A percentile compares a stretch with the other conserved stretches of the same genome.
Evolutionary conservation across 305 asterid species (phyloP).

Genomic region (Striga hermonthica): DNA sequence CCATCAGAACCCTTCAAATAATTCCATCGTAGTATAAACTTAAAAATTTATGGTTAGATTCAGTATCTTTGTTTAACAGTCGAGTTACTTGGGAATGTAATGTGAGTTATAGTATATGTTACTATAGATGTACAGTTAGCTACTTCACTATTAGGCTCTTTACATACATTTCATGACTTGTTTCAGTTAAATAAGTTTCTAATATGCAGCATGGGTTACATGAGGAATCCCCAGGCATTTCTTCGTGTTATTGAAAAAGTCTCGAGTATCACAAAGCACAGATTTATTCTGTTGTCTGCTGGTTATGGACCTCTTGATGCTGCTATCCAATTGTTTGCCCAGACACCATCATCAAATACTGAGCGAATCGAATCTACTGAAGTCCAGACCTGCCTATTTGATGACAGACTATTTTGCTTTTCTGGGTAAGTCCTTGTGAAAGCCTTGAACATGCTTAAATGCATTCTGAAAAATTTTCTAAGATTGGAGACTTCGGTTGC

Average conservation of each 20-base stretch:
- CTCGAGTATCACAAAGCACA: conserved; percentile 47
- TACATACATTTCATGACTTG: conserved; percentile 15
- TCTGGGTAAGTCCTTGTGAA: conserved; percentile 59
- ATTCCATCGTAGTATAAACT: background rate
- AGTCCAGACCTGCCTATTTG: conserved; percentile 57
- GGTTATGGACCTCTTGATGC: conserved; percentile 76
- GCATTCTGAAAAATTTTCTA: background rate
- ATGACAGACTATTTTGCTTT: conserved; percentile 66
- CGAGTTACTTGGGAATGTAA: too few relatives aligned
- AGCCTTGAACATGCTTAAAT: conserved; percentile 15
- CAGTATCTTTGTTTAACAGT: background rate
- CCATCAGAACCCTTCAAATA: background rate
- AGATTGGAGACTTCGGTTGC: background rate
- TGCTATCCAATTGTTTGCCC: conserved; percentile 47
- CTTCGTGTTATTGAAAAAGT: conserved; percentile 60
- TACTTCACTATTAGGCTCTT: too few relatives aligned
- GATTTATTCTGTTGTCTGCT: conserved; percentile 75
- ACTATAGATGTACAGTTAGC: too few relatives aligned
- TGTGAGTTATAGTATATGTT: too few relatives aligned
- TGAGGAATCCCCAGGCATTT: conserved; percentile 60
- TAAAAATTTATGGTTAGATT: background rate
- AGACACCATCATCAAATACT: conserved; percentile 40
- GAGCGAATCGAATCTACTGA: conserved; percentile 43
- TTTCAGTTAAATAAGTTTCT: conserved; percentile 16
- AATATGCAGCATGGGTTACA: conserved; percentile 84